Percentiles rank a stretch among this genome's conserved stretches.
Evolutionary conservation across 371 early-diverging fungal species (phyloP).

Genomic region (Mucor indicus): DNA sequence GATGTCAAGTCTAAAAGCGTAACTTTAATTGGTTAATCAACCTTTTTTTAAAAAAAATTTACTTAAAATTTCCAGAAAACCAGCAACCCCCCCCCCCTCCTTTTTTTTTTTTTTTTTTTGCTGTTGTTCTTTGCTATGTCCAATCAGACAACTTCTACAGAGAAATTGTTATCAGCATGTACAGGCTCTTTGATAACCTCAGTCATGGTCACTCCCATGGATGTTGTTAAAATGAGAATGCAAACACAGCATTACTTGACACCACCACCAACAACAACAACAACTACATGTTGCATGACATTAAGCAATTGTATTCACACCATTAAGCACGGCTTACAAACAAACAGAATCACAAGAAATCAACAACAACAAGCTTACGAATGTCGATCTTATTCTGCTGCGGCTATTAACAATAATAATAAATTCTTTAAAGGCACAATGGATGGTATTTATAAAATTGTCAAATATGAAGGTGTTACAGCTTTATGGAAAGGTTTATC

Average conservation of each 20-base stretch:
- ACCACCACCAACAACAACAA: not conserved
- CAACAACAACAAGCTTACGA: too few species aligned
- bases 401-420: too few species aligned
- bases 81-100: not conserved
- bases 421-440: slow-evolving; percentile 27
- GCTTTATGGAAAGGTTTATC: slow-evolving; percentile 87
- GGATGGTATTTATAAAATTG: slow-evolving; percentile 81
- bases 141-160: slow-evolving; percentile 14
- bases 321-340: slow-evolving; percentile 15
- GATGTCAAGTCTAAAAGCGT: too few species aligned
- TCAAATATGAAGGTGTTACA: slow-evolving; percentile 72
- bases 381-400: too few species aligned
- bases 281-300: slow-evolving; percentile 10
- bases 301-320: slow-evolving; percentile 14
- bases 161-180: slow-evolving; percentile 73
- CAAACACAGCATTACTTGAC: slow-evolving; percentile 71
- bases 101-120: not conserved
- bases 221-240: slow-evolving; percentile 90
- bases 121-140: not conserved
- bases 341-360: slow-evolving; percentile 2
- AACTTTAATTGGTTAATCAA: too few species aligned
- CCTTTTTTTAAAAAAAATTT: too few species aligned
- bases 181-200: slow-evolving; percentile 75
- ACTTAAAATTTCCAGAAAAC: too few species aligned
- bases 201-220: slow-evolving; percentile 79